phyloP scores from a whole-genome alignment of 2,329 filamentous ascomycete species.

The Cladosporium sp. region DNA sequence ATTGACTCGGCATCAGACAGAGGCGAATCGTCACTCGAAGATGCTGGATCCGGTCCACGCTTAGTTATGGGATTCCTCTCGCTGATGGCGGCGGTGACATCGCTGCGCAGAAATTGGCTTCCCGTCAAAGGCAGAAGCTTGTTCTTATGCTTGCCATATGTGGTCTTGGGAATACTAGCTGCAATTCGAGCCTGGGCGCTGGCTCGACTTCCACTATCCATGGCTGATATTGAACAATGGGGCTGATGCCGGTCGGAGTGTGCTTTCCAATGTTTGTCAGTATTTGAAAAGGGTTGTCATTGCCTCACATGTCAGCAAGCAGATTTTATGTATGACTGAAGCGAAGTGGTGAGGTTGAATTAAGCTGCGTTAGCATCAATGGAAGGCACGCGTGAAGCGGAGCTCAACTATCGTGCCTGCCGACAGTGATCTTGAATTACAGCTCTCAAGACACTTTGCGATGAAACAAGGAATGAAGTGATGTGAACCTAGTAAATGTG shows the following conservation, averaged over 20 bases:
- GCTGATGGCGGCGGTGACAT: conserved; percentile 15
- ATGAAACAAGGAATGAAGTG: no score
- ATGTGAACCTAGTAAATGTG: neutral
- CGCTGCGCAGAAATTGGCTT: conserved; percentile 18
- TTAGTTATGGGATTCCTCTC: neutral
- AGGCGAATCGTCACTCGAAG: conserved; percentile 26
- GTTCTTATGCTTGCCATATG: conserved; percentile 19
- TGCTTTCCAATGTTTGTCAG: no score
- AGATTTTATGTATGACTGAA: neutral
- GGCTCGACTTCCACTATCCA: neutral
- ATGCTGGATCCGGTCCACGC: neutral
- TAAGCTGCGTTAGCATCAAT: neutral
- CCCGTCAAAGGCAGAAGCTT: conserved; percentile 21
- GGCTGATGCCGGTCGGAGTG: neutral
- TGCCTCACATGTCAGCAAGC: neutral
- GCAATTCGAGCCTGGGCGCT: neutral
- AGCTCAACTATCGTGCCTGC: neutral
- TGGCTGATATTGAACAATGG: neutral
- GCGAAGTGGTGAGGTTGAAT: neutral
- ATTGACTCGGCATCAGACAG: conserved; percentile 23
- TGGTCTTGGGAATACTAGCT: conserved; percentile 12
- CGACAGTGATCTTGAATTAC: neutral
- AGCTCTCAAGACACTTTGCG: no score
- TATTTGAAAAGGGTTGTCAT: no score
- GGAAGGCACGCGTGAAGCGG: neutral